These are phyloP conservation scores for Annulohypoxylon stygium DNA, from an alignment of 495 filamentous ascomycete genomes.

Conservation along the genomic window DNA sequence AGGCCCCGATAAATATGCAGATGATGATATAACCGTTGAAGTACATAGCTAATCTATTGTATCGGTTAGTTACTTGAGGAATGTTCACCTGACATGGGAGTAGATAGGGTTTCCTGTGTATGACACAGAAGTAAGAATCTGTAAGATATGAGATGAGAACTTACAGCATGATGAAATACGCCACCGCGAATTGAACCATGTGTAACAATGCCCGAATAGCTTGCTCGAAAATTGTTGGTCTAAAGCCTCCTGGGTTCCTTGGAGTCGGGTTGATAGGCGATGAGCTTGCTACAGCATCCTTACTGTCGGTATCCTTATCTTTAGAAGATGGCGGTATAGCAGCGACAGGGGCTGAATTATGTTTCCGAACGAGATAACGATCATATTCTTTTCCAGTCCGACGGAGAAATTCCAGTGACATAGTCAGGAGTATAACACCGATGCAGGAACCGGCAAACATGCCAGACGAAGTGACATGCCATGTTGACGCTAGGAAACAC, in stretches of 20 bases:
- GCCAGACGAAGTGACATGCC: slow-evolving; percentile 68
- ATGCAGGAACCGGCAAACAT: slow-evolving; percentile 76
- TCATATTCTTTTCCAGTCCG: slow-evolving; percentile 74
- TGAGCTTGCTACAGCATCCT: slow-evolving; percentile 8
- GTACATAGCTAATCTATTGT: slow-evolving; percentile 32
- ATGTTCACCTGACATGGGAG: background rate
- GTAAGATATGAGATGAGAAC: background rate
- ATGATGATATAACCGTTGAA: slow-evolving; percentile 44
- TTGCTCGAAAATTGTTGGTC: slow-evolving; percentile 68
- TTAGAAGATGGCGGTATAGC: background rate
- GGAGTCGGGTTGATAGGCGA: background rate
- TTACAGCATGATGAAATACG: slow-evolving; percentile 77
- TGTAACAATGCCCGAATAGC: slow-evolving; percentile 70
- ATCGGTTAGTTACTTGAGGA: slow-evolving; percentile 1
- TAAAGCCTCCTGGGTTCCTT: slow-evolving; percentile 43
- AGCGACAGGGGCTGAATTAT: slow-evolving; percentile 31
- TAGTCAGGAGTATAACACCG: slow-evolving; percentile 69
- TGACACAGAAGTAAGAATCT: background rate
- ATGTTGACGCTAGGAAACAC: slow-evolving; percentile 71
- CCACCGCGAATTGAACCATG: slow-evolving; percentile 76
- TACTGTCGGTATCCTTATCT: slow-evolving; percentile 9
- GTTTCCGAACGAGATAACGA: slow-evolving; percentile 65
- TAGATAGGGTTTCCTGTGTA: background rate
- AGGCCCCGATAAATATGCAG: slow-evolving; percentile 59
- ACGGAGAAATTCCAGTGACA: slow-evolving; percentile 69